Percentiles rank a stretch among this genome's conserved stretches.
Evolutionary conservation across 2,329 filamentous ascomycete species (phyloP).

Genomic region (Elsinoe fawcettii): DNA sequence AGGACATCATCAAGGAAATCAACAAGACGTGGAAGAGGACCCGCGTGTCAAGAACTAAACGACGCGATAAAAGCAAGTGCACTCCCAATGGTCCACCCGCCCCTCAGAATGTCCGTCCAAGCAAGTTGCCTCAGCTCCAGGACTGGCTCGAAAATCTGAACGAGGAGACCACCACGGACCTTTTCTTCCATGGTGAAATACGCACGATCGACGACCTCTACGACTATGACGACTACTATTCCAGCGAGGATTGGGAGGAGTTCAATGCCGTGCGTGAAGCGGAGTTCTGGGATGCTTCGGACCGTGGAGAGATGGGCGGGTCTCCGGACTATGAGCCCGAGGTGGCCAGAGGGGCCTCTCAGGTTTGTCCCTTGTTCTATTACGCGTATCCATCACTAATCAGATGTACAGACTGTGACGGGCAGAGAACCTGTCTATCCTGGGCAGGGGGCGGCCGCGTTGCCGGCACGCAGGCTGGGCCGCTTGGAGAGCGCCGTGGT

Average conservation of each 20-base stretch:
- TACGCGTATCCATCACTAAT: neutral
- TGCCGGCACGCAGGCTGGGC: constrained; percentile 21
- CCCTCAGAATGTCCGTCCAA: neutral
- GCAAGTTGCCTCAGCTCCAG: neutral
- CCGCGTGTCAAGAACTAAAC: neutral
- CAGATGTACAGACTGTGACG: neutral
- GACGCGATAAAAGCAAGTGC: too few species aligned
- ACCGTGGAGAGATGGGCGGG: constrained; percentile 29
- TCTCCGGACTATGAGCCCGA: neutral
- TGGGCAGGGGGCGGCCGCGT: constrained; percentile 22
- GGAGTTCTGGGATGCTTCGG: constrained; percentile 30
- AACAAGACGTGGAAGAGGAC: neutral
- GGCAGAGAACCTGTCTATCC: neutral
- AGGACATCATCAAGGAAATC: neutral
- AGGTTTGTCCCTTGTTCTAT: neutral
- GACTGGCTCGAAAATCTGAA: neutral
- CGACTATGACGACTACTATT: constrained; percentile 66
- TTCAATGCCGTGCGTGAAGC: neutral
- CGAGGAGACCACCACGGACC: neutral
- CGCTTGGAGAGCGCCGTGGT: constrained; percentile 41
- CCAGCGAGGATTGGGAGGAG: constrained; percentile 52
- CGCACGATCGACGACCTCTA: too few species aligned
- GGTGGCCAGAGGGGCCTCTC: neutral
- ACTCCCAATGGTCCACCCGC: too few species aligned
- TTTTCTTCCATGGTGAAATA: neutral